Evolutionary conservation across 345 rosid species (phyloP).

Genomic region (Citrus trifoliata): DNA sequence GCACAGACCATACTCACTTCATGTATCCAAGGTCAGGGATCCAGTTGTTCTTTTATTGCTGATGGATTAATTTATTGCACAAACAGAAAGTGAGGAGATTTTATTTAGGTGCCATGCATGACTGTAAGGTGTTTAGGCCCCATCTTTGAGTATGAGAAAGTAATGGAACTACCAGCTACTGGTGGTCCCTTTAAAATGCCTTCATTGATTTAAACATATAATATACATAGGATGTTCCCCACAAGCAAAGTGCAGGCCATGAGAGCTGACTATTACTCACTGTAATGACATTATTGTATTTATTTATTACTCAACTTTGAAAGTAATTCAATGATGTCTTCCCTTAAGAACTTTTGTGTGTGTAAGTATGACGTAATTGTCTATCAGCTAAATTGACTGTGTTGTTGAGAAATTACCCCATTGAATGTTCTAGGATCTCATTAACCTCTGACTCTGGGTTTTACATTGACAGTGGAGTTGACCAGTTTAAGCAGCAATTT

Average conservation of each 20-base stretch:
- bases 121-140: background rate
- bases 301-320: background rate
- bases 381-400: background rate
- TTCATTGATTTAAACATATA: background rate
- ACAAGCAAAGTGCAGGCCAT: no score
- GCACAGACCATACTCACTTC: constrained; percentile 76
- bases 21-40: constrained; percentile 82
- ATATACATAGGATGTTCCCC: no score
- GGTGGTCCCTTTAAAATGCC: background rate
- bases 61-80: background rate
- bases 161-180: background rate
- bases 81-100: background rate
- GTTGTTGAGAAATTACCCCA: background rate
- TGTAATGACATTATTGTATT: background rate
- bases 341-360: background rate
- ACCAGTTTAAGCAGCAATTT: constrained; percentile 78
- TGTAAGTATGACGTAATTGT: background rate
- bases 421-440: background rate
- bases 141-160: background rate
- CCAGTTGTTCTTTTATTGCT: background rate
- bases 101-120: background rate
- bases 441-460: background rate
- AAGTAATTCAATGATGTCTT: background rate
- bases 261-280: background rate
- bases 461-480: constrained; percentile 58